Conservation (phyloP, 192 early-diverging fungal genomes). For the Coemansia sp. region DNA sequence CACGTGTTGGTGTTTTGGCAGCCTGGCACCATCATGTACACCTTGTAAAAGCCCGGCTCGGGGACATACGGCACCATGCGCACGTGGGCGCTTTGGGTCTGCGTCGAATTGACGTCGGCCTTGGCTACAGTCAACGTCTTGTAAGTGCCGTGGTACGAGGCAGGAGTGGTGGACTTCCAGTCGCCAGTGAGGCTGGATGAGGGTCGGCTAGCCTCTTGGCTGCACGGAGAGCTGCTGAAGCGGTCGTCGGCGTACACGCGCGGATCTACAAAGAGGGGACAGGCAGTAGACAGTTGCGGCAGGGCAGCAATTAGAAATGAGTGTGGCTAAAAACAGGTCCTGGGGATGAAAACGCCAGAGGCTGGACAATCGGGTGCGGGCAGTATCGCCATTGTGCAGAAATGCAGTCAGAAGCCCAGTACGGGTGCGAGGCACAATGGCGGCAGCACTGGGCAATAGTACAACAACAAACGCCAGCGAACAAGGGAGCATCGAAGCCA, state of each 20-base stretch:
- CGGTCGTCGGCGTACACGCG: slow-evolving; percentile 36
- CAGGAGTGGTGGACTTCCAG: slow-evolving; percentile 36
- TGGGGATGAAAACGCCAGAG: neutral
- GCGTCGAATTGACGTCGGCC: slow-evolving; percentile 21
- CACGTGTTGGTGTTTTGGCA: slow-evolving; percentile 62
- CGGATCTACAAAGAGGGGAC: slow-evolving; percentile 26
- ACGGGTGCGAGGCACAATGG: slow-evolving; percentile 3
- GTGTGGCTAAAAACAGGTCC: neutral
- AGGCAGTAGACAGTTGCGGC: no score
- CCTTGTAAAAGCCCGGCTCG: slow-evolving; percentile 64
- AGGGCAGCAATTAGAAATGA: neutral
- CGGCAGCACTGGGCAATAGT: slow-evolving; percentile 1
- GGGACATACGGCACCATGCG: slow-evolving; percentile 59
- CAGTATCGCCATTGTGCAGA: slow-evolving; percentile 5
- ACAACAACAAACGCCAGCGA: neutral
- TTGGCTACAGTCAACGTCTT: slow-evolving; percentile 30
- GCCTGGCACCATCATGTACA: slow-evolving; percentile 60
- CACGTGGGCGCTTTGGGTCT: slow-evolving; percentile 20
- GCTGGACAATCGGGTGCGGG: neutral
- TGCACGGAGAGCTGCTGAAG: slow-evolving; percentile 48
- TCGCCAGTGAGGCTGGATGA: slow-evolving; percentile 22
- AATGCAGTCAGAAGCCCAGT: slow-evolving; percentile 3
- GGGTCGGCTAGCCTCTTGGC: slow-evolving; percentile 20
- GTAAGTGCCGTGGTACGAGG: slow-evolving; percentile 40
- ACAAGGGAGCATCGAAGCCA: neutral